Evolutionary conservation across 2,329 filamentous ascomycete species (phyloP).

Genomic region (Ascosphaera apis): DNA sequence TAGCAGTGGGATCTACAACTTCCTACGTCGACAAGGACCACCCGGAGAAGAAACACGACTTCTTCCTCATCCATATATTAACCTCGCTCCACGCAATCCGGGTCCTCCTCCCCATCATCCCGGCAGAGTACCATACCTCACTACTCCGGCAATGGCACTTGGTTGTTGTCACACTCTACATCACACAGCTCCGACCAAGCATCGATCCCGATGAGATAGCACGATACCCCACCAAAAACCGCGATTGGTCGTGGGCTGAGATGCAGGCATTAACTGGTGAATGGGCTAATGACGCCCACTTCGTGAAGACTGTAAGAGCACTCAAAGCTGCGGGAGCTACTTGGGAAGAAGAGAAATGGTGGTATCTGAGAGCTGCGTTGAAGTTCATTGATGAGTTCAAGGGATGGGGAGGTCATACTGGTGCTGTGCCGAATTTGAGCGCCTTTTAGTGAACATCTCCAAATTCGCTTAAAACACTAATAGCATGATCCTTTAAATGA

Average conservation of each 20-base stretch:
- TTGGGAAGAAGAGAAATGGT: slow-evolving; percentile 22
- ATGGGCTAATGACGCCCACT: slow-evolving; percentile 55
- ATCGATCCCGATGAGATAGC: slow-evolving; percentile 40
- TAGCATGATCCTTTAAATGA: too few relatives aligned
- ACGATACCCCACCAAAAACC: slow-evolving; percentile 34
- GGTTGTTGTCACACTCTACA: slow-evolving; percentile 53
- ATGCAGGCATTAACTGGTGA: slow-evolving; percentile 45
- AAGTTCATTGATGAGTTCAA: slow-evolving; percentile 25
- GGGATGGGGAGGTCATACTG: slow-evolving; percentile 7
- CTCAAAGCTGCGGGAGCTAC: slow-evolving; percentile 42
- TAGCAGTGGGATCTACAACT: slow-evolving; percentile 15
- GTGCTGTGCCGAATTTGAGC: not conserved
- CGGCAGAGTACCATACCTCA: slow-evolving; percentile 44
- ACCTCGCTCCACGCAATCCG: slow-evolving; percentile 73
- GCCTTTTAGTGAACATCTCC: not conserved
- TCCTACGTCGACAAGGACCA: slow-evolving; percentile 4
- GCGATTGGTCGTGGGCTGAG: slow-evolving; percentile 56
- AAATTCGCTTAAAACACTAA: too few relatives aligned
- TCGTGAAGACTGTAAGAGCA: slow-evolving; percentile 59
- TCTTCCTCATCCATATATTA: slow-evolving; percentile 60
- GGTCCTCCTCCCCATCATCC: slow-evolving; percentile 59
- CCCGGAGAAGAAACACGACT: slow-evolving; percentile 37
- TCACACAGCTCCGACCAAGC: slow-evolving; percentile 48
- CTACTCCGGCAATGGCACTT: slow-evolving; percentile 82
- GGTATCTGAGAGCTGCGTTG: slow-evolving; percentile 27